Conservation (phyloP, 2,329 filamentous ascomycete genomes). For the Pseudogymnoascus sp. region DNA sequence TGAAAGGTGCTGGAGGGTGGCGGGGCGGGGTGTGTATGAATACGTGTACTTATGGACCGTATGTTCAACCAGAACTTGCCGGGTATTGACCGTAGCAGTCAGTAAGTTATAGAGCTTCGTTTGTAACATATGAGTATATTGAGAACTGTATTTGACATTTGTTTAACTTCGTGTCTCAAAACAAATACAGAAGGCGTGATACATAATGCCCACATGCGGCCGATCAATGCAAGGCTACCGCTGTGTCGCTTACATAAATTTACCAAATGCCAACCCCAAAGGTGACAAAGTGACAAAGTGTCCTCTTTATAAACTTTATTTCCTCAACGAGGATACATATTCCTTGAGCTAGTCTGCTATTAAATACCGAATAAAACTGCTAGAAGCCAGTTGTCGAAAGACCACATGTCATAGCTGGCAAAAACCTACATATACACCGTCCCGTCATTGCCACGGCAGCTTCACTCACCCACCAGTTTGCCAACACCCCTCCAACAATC, state of each 20-base stretch:
- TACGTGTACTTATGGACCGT: neutral
- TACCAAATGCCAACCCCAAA: conserved; percentile 8
- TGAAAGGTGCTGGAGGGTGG: neutral
- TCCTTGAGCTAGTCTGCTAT: neutral
- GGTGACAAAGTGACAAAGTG: conserved; percentile 8
- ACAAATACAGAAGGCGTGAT: neutral
- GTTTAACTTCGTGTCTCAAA: neutral
- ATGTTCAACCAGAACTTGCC: neutral
- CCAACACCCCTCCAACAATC: conserved; percentile 5
- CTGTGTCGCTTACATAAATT: conserved; percentile 6
- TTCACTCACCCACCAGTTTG: conserved; percentile 4
- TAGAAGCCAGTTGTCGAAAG: conserved; percentile 8
- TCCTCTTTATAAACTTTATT: conserved; percentile 8
- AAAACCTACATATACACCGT: conserved; percentile 5
- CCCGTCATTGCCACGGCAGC: conserved; percentile 1
- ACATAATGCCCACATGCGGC: neutral
- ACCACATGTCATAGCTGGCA: conserved; percentile 5
- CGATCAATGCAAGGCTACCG: conserved; percentile 1
- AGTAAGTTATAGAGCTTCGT: neutral
- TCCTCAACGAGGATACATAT: conserved; percentile 7
- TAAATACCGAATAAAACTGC: neutral
- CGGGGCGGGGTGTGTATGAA: neutral
- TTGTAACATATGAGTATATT: neutral
- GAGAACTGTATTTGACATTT: no score
- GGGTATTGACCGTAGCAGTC: neutral